Conservation (phyloP, 1,284 basidiomycete species). For the Papiliotrema nemorosa region DNA sequence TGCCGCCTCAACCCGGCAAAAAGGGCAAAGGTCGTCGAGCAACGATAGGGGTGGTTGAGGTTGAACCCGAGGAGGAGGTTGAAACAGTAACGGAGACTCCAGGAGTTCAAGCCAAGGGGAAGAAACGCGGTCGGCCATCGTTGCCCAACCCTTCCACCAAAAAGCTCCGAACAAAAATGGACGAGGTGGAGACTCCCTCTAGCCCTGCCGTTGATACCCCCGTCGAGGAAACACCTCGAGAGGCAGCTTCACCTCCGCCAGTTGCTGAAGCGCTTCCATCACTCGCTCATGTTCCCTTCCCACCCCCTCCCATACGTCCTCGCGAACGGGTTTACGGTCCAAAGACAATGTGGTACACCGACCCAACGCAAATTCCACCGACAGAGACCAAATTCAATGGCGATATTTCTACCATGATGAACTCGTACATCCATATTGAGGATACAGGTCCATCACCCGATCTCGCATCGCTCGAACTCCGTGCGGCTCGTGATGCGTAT, state of each 20-base stretch:
- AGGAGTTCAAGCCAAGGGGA: conserved; percentile 19
- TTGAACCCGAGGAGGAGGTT: neutral
- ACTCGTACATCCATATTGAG: conserved; percentile 59
- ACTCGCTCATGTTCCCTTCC: conserved; percentile 36
- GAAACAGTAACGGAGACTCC: conserved; percentile 1
- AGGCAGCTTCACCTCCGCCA: conserved; percentile 3
- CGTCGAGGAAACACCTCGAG: neutral
- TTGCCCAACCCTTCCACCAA: conserved; percentile 26
- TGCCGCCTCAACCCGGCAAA: conserved; percentile 23
- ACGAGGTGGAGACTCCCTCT: neutral
- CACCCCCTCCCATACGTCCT: conserved; percentile 33
- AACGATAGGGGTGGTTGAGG: conserved; percentile 14
- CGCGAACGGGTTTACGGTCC: conserved; percentile 66
- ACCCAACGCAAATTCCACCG: conserved; percentile 64
- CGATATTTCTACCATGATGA: conserved; percentile 58
- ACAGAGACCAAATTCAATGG: conserved; percentile 53
- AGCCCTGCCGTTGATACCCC: conserved; percentile 16
- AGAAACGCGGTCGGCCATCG: conserved; percentile 24
- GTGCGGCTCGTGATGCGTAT: conserved; percentile 56
- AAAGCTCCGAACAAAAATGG: conserved; percentile 11
- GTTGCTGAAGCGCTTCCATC: conserved; percentile 39
- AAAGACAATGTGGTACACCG: conserved; percentile 57
- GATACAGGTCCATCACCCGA: conserved; percentile 53
- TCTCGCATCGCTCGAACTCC: conserved; percentile 50
- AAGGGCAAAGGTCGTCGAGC: conserved; percentile 16